phyloP scores from a whole-genome alignment of 108 stramenopile genomes.

The Cylindrotheca fusiformis region DNA sequence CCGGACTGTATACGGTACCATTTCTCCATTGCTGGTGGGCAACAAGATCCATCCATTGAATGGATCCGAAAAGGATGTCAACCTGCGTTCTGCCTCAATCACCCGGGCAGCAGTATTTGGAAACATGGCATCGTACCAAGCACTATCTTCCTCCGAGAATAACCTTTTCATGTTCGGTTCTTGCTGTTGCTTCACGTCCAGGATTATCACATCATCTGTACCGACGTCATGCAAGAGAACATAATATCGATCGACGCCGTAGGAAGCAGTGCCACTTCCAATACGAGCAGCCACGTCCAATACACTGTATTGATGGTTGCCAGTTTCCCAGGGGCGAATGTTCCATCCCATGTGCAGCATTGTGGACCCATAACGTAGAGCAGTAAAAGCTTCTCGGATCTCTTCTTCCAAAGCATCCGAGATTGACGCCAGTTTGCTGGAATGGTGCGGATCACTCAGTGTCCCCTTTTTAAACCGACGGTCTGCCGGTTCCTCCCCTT shows the following conservation, averaged over 20 bases:
- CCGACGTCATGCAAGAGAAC: conserved; percentile 44
- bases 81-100: conserved; percentile 44
- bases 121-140: conserved; percentile 61
- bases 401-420: conserved; percentile 30
- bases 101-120: conserved; percentile 46
- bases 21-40: conserved; percentile 10
- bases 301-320: not conserved
- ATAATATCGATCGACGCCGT: conserved; percentile 66
- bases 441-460: conserved; percentile 18
- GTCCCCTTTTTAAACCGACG: conserved; percentile 27
- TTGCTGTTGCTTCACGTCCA: conserved; percentile 67
- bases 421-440: conserved; percentile 38
- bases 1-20: conserved; percentile 42
- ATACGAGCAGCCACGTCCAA: conserved; percentile 54
- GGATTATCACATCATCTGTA: conserved; percentile 41
- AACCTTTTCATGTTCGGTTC: conserved; percentile 32
- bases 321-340: conserved; percentile 44
- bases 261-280: conserved; percentile 55
- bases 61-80: conserved; percentile 66
- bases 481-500: conserved; percentile 1
- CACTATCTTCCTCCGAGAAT: conserved; percentile 22
- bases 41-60: conserved; percentile 50
- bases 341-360: conserved; percentile 69
- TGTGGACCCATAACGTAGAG: conserved; percentile 51
- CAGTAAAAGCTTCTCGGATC: conserved; percentile 41